Base-by-base conservation (phyloP, 2,329 filamentous ascomycete genomes). In the Podosphaera leucotricha region DNA sequence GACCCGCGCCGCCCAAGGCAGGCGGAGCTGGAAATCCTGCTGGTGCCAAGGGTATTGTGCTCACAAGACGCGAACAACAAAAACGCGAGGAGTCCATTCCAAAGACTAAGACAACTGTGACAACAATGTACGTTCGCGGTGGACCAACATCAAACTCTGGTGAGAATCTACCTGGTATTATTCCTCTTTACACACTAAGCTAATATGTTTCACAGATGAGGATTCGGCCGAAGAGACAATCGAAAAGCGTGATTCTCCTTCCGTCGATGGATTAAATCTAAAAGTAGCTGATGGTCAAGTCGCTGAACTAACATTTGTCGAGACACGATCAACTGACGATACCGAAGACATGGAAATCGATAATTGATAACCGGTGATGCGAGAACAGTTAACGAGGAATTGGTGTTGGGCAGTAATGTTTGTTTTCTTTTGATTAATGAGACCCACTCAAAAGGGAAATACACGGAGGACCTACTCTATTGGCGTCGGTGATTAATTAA, bases 281-380 rank as follows among this genome's bases (percentile, higher is more conserved):
- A 54, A 55, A 38, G 52, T 56, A 49, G 50, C 49, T 3, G 52
- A 54, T 24, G 53, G 53, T 47, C 51, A 55, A 50, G 52, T 54
- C 28, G 53, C 53, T 21, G 53, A 55, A 43, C 48, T 56, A 22
- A 56, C 54, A 18, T 54, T 56, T 41, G 52, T 56, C 10, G 54
- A 56, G 45, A 55, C 53, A 21, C 46, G 49, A 38, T 46, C 45
- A n/a, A 50, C 50, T 11, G 51, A 51, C 42, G 53, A 49, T 20
- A 47, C 53, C 6, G 50, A 48, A 35, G 26, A 43, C 13, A 1
- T 13, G 8, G 11, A 33, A n/a, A n/a, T 7, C 28, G 13, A 7
- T 3, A n/a, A 20, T 13, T 38, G 1, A 33, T 3, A n/a, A 20
- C 10, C 28, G 1, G 13, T 7, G 28, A 11, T 33, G 28, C 4